These are phyloP conservation scores for Ophiostoma angusticollis DNA, from an alignment of 2,329 filamentous ascomycete genomes.

Conservation along the genomic window DNA sequence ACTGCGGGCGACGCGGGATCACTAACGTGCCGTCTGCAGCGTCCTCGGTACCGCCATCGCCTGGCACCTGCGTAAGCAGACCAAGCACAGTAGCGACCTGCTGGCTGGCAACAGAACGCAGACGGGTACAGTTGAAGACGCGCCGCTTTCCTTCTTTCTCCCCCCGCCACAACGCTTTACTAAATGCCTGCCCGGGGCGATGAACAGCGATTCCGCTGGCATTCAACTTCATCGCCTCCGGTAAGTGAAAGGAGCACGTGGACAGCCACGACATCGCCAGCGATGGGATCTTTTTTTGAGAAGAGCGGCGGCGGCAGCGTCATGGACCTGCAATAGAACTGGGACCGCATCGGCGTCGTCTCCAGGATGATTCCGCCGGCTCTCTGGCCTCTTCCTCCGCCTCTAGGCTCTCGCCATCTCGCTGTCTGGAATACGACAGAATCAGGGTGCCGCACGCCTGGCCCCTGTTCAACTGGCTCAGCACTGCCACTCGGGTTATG, in stretches of 20 bases:
- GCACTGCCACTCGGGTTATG: background rate
- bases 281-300: no score
- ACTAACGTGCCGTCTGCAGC: constrained; percentile 26
- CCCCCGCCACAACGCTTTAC: background rate
- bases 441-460: background rate
- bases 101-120: constrained; percentile 69
- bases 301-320: no score
- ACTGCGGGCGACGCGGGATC: no score
- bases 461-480: background rate
- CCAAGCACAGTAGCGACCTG: constrained; percentile 56
- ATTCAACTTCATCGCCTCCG: constrained; percentile 82
- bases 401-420: no score
- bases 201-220: constrained; percentile 67
- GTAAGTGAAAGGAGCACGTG: constrained; percentile 49
- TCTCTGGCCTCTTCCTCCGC: no score
- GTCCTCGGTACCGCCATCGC: constrained; percentile 48
- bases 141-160: background rate
- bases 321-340: no score
- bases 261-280: no score
- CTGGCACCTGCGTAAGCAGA: constrained; percentile 47
- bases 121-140: constrained; percentile 43
- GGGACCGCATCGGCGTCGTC: no score
- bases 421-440: constrained; percentile 1
- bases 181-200: no score
- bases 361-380: no score